Conservation (phyloP, 768 basidiomycete species). For the Hygrophorus pudorinus region DNA sequence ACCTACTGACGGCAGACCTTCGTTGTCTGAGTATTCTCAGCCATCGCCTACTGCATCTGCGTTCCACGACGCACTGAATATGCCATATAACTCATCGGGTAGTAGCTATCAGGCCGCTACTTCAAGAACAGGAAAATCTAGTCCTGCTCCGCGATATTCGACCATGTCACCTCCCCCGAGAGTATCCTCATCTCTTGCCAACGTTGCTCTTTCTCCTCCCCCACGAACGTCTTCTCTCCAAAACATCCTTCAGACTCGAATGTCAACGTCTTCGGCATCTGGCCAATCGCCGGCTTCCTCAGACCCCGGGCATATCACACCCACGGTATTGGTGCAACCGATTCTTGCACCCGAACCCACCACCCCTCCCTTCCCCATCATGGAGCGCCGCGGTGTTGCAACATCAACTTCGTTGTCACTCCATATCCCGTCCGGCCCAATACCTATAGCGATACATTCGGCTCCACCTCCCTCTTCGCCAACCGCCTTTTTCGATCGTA, state of each 20-base stretch:
- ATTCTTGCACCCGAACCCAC: constrained; percentile 33
- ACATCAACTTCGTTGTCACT: constrained; percentile 23
- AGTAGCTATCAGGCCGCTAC: constrained; percentile 17
- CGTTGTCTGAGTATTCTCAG: constrained; percentile 59
- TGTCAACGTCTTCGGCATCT: neutral
- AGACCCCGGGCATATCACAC: neutral
- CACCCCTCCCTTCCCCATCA: constrained; percentile 30
- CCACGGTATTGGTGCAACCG: neutral
- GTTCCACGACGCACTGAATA: constrained; percentile 54
- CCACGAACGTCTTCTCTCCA: constrained; percentile 28
- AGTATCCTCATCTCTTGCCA: constrained; percentile 50
- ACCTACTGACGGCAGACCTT: constrained; percentile 35
- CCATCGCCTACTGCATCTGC: constrained; percentile 72
- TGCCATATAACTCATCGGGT: constrained; percentile 17
- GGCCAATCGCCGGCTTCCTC: neutral
- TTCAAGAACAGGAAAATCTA: constrained; percentile 11
- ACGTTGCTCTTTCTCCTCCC: constrained; percentile 49
- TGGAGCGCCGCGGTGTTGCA: constrained; percentile 21
- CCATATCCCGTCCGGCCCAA: constrained; percentile 34
- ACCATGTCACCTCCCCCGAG: constrained; percentile 48
- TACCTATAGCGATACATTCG: constrained; percentile 40
- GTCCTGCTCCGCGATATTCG: constrained; percentile 24
- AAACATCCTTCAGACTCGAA: neutral
- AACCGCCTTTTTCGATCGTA: constrained; percentile 65
- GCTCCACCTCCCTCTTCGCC: constrained; percentile 59